Evolutionary conservation across 805 yeast genomes (phyloP).

Genomic region (Debaryomyces hansenii): DNA sequence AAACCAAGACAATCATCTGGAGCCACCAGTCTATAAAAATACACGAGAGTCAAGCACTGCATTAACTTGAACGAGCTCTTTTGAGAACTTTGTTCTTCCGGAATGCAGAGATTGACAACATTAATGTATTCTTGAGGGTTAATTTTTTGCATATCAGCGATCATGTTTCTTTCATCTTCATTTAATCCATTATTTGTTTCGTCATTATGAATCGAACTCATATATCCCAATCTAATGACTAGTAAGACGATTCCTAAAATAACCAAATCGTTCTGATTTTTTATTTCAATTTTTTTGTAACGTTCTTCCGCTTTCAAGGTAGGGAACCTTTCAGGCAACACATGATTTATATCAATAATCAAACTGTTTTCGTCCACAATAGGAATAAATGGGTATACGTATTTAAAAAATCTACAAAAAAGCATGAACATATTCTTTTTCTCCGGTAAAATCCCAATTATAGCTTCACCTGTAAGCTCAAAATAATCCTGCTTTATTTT

Average conservation of each 20-base stretch:
- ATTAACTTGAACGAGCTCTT: conserved; percentile 36
- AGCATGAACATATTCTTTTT: conserved; percentile 23
- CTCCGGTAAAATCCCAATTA: conserved; percentile 31
- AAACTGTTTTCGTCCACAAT: conserved; percentile 30
- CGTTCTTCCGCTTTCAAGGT: conserved; percentile 11
- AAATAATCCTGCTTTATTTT: conserved; percentile 24
- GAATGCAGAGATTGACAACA: conserved; percentile 33
- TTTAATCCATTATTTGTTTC: conserved; percentile 24
- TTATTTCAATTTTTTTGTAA: conserved; percentile 21
- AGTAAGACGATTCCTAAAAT: conserved; percentile 30
- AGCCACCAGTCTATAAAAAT: conserved; percentile 35
- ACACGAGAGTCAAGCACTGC: conserved; percentile 32
- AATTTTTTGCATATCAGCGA: conserved; percentile 29
- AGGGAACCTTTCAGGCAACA: conserved; percentile 25
- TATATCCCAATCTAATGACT: conserved; percentile 34
- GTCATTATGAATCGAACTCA: conserved; percentile 38
- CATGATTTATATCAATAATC: conserved; percentile 21
- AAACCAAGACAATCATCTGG: conserved; percentile 46
- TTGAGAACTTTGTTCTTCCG: conserved; percentile 26
- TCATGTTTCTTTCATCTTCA: conserved; percentile 24
- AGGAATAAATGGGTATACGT: conserved; percentile 41
- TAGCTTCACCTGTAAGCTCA: conserved; percentile 24
- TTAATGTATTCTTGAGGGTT: conserved; percentile 28
- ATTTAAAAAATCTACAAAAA: conserved; percentile 33
- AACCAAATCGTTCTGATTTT: conserved; percentile 30